A percentile compares a stretch with the other conserved stretches of the same genome.
These are phyloP conservation scores for Monosporascus sp. DNA, from an alignment of 2,329 filamentous ascomycete species.

Conservation along the genomic window DNA sequence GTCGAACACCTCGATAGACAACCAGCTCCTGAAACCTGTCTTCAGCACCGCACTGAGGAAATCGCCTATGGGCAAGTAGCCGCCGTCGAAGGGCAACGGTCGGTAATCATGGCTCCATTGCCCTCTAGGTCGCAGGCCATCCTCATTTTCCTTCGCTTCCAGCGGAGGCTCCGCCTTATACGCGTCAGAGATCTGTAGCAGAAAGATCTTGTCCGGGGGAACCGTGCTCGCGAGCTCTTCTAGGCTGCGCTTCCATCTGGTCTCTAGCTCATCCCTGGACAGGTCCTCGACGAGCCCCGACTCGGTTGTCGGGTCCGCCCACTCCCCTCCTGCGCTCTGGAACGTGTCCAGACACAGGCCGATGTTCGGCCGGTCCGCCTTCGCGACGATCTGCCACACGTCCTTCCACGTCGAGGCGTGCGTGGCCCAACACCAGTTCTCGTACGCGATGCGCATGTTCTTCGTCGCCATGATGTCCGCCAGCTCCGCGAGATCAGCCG, in stretches of 20 bases:
- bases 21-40: constrained; percentile 63
- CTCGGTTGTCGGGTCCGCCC: constrained; percentile 62
- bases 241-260: constrained; percentile 49
- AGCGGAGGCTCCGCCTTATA: constrained; percentile 59
- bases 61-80: constrained; percentile 63
- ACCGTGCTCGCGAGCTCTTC: constrained; percentile 51
- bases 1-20: constrained; percentile 69
- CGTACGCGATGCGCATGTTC: constrained; percentile 62
- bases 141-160: constrained; percentile 38
- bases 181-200: constrained; percentile 71
- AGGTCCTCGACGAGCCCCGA: constrained; percentile 51
- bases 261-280: constrained; percentile 38
- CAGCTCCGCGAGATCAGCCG: constrained; percentile 57
- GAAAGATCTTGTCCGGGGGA: constrained; percentile 65
- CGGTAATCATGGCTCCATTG: constrained; percentile 69
- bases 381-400: constrained; percentile 62
- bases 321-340: constrained; percentile 68
- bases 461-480: constrained; percentile 55
- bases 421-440: constrained; percentile 80
- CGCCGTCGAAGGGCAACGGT: constrained; percentile 64
- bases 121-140: constrained; percentile 54
- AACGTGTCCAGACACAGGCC: constrained; percentile 76
- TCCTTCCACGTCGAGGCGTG: constrained; percentile 63
- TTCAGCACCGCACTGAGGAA: constrained; percentile 60
- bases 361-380: constrained; percentile 59